Conservation (phyloP, 2,329 filamentous ascomycete genomes). For the Fusarium lateritium region DNA sequence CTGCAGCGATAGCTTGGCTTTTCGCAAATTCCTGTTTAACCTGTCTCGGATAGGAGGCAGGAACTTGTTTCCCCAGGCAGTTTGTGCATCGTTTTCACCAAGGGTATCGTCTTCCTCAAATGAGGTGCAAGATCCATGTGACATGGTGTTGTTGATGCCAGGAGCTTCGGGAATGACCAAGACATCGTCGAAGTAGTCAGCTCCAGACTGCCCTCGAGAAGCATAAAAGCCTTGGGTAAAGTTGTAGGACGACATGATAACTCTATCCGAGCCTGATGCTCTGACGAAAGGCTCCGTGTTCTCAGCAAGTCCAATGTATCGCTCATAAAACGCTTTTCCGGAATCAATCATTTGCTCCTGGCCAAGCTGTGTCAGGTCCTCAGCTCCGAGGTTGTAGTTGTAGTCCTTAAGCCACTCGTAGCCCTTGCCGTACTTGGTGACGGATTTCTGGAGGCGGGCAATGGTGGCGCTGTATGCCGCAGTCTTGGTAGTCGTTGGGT, state of each 20-base stretch:
- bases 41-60: slow-evolving; percentile 76
- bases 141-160: slow-evolving; percentile 84
- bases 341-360: slow-evolving; percentile 79
- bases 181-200: slow-evolving; percentile 68
- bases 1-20: slow-evolving; percentile 72
- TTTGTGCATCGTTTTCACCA: slow-evolving; percentile 66
- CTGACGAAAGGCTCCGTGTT: slow-evolving; percentile 77
- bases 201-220: slow-evolving; percentile 54
- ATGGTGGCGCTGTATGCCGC: slow-evolving; percentile 74
- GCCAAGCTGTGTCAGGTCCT: slow-evolving; percentile 78
- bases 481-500: slow-evolving; percentile 81
- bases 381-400: slow-evolving; percentile 77
- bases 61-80: slow-evolving; percentile 74
- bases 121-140: slow-evolving; percentile 77
- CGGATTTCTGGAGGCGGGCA: slow-evolving; percentile 71
- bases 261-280: slow-evolving; percentile 77
- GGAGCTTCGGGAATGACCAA: slow-evolving; percentile 78
- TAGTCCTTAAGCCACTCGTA: slow-evolving; percentile 82
- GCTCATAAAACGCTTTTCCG: slow-evolving; percentile 80
- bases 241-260: slow-evolving; percentile 80
- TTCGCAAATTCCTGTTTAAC: slow-evolving; percentile 77
- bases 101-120: slow-evolving; percentile 75
- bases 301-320: slow-evolving; percentile 76
- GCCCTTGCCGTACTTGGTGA: slow-evolving; percentile 70
- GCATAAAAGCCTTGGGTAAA: slow-evolving; percentile 82